Conservation (phyloP, 768 basidiomycete genomes). For the Tricholoma terreum region DNA sequence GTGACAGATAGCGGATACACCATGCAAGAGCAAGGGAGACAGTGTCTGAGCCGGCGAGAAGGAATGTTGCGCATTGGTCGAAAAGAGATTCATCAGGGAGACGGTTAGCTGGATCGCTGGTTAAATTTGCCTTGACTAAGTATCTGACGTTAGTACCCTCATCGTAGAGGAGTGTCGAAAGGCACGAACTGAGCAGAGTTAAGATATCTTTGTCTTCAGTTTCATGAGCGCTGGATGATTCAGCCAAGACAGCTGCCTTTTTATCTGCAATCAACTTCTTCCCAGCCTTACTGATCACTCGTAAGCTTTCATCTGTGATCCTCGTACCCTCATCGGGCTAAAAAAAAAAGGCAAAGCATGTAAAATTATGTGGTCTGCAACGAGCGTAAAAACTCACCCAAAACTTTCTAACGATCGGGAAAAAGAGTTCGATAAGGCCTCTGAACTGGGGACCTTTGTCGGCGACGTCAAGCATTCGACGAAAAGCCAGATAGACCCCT, state of each 20-base stretch:
- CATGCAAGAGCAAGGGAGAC: slow-evolving; percentile 56
- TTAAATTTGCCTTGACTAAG: slow-evolving; percentile 60
- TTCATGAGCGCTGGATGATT: slow-evolving; percentile 27
- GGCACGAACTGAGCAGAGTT: slow-evolving; percentile 43
- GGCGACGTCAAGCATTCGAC: slow-evolving; percentile 46
- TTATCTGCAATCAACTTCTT: slow-evolving; percentile 42
- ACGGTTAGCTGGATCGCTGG: slow-evolving; percentile 38
- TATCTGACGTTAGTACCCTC: not conserved
- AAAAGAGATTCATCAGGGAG: slow-evolving; percentile 62
- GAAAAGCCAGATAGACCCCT: slow-evolving; percentile 46
- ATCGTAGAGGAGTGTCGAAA: not conserved
- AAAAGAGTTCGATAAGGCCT: slow-evolving; percentile 42
- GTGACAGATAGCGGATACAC: slow-evolving; percentile 54
- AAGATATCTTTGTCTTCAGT: slow-evolving; percentile 45
- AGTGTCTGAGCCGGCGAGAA: slow-evolving; percentile 63
- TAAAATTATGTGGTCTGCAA: not conserved
- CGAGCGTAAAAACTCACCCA: slow-evolving; percentile 32
- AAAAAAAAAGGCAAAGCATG: not conserved
- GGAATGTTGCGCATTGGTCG: slow-evolving; percentile 62
- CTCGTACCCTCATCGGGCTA: slow-evolving; percentile 43
- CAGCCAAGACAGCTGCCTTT: slow-evolving; percentile 34
- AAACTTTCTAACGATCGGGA: slow-evolving; percentile 43
- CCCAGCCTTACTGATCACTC: slow-evolving; percentile 39
- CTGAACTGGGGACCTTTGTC: slow-evolving; percentile 42
- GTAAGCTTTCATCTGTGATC: slow-evolving; percentile 35